phyloP scores from a whole-genome alignment of 352 stramenopile species.

The Aphanomyces astaci region DNA sequence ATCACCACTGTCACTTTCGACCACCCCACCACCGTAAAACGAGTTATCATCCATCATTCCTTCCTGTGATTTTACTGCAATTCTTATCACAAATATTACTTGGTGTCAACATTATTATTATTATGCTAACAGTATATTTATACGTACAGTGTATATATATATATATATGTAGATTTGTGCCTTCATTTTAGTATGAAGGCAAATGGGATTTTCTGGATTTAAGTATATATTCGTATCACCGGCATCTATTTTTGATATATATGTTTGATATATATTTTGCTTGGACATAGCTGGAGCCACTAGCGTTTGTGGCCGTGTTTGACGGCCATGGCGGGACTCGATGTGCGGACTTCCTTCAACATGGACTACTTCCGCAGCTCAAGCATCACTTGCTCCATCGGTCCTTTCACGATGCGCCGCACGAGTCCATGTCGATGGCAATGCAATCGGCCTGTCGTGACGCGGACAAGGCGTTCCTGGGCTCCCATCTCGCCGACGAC shows the following conservation, averaged over 20 bases:
- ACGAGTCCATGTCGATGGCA: slow-evolving; percentile 26
- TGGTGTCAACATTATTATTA: no score
- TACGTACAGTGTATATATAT: no score
- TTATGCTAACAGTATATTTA: no score
- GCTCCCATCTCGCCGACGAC: slow-evolving; percentile 41
- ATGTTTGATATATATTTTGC: not conserved
- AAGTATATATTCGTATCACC: no score
- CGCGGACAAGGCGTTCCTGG: slow-evolving; percentile 68
- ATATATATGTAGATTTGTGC: no score
- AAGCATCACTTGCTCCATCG: slow-evolving; percentile 55
- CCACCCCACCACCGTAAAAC: not conserved
- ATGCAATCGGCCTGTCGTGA: slow-evolving; percentile 44
- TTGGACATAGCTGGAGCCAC: slow-evolving; percentile 35
- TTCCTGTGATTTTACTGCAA: no score
- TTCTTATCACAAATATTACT: no score
- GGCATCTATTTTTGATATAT: no score
- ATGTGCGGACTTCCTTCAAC: slow-evolving; percentile 14
- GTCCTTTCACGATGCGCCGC: slow-evolving; percentile 26
- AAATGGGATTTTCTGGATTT: no score
- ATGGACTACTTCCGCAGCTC: slow-evolving; percentile 51
- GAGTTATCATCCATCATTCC: no score
- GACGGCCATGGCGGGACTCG: slow-evolving; percentile 68
- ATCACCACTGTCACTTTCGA: slow-evolving; percentile 5
- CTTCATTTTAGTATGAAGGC: no score
- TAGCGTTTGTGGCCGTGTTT: slow-evolving; percentile 80